A percentile compares a stretch with the other conserved stretches of the same genome.
These are phyloP conservation scores for Citrus australasica DNA, from an alignment of 345 rosid genomes.

Conservation along the genomic window DNA sequence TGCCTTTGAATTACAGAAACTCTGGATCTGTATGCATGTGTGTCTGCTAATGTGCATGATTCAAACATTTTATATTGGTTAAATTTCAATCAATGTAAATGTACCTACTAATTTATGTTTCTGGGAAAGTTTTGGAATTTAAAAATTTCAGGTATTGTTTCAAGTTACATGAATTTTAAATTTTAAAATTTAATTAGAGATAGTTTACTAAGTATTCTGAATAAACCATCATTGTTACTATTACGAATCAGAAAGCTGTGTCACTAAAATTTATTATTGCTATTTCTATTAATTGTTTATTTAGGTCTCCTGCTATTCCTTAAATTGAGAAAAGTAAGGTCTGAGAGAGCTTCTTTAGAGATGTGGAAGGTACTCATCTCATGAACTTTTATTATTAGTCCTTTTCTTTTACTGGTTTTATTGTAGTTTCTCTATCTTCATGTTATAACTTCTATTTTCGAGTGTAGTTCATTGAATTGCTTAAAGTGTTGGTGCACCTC, in stretches of 20 bases:
- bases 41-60: not conserved
- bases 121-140: not conserved
- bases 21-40: not conserved
- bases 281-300: not conserved
- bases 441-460: not conserved
- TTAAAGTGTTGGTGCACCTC: not conserved
- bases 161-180: not conserved
- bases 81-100: not conserved
- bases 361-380: slow-evolving; percentile 31
- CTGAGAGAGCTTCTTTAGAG: slow-evolving; percentile 33
- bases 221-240: not conserved
- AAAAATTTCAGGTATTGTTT: not conserved
- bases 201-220: not conserved
- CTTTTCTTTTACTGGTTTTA: not conserved
- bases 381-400: not conserved
- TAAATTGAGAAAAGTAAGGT: slow-evolving; percentile 29
- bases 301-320: slow-evolving; percentile 29
- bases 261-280: not conserved
- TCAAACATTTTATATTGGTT: not conserved
- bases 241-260: not conserved
- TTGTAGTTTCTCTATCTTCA: not conserved
- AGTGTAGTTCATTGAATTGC: not conserved
- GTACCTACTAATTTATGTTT: not conserved
- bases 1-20: not conserved
- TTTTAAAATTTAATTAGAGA: not conserved